A percentile compares a stretch with the other conserved stretches of the same genome.
These are phyloP conservation scores for Tulasnella sp. DNA, from an alignment of 768 basidiomycete species.

Conservation along the genomic window DNA sequence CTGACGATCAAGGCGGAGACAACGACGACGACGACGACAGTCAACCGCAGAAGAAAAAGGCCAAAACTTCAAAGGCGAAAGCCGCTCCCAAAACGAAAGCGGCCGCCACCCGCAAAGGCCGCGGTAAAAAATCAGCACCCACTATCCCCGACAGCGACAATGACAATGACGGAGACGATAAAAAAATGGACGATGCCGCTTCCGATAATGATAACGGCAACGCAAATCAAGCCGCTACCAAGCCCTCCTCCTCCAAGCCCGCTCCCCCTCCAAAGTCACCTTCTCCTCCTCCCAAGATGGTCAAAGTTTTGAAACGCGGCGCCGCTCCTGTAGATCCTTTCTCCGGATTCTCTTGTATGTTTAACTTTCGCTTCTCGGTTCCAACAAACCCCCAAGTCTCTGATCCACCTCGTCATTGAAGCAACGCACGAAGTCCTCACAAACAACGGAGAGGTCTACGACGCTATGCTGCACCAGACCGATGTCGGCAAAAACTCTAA, in stretches of 20 bases:
- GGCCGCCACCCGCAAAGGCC: background rate
- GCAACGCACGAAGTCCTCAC: conserved; percentile 29
- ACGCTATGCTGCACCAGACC: conserved; percentile 31
- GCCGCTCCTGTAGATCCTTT: conserved; percentile 29
- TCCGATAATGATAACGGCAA: background rate
- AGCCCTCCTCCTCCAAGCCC: background rate
- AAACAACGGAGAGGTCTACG: conserved; percentile 26
- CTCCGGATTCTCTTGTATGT: conserved; percentile 27
- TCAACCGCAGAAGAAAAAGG: conserved; percentile 19
- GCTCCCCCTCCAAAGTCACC: background rate
- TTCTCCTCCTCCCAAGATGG: conserved; percentile 25
- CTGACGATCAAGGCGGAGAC: background rate
- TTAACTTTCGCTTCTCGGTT: background rate
- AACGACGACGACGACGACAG: conserved; percentile 10
- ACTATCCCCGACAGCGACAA: conserved; percentile 6
- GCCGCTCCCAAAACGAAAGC: background rate
- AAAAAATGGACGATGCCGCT: conserved; percentile 9
- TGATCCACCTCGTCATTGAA: background rate
- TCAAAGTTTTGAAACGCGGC: conserved; percentile 28
- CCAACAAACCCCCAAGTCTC: background rate
- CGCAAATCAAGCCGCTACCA: background rate
- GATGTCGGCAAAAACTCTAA: conserved; percentile 27
- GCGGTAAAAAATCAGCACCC: background rate
- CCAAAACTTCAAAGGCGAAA: conserved; percentile 11
- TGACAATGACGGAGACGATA: background rate